These are phyloP conservation scores for Aspergillus melleus DNA, from an alignment of 2,329 filamentous ascomycete genomes.

Conservation along the genomic window DNA sequence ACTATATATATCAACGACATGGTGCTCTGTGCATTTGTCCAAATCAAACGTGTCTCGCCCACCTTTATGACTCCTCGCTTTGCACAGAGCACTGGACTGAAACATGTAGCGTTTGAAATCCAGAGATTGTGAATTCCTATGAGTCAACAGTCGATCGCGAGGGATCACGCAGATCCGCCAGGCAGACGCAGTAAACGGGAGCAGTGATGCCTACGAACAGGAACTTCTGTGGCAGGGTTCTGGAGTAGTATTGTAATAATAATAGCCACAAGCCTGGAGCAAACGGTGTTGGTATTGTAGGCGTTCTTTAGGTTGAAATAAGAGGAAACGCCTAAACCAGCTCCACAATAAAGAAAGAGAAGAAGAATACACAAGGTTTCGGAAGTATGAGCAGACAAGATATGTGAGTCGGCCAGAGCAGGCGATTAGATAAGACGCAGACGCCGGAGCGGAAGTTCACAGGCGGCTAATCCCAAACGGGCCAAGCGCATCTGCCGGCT, in stretches of 20 bases:
- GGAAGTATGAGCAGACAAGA: no score
- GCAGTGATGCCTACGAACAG: neutral
- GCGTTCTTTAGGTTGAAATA: no score
- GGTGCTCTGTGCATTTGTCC: neutral
- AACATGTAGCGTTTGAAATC: neutral
- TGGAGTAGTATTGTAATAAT: no score
- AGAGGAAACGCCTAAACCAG: no score
- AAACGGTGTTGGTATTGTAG: no score
- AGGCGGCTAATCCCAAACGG: constrained; percentile 27
- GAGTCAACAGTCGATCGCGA: neutral
- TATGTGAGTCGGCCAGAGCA: no score
- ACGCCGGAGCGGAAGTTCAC: constrained; percentile 14
- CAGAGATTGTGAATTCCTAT: neutral
- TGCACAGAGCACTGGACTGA: neutral
- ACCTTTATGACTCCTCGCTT: constrained; percentile 1
- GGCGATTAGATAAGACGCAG: constrained; percentile 34
- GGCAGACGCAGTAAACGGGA: neutral
- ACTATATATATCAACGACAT: neutral
- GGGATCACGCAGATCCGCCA: neutral
- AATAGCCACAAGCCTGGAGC: no score
- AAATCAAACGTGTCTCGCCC: constrained; percentile 2
- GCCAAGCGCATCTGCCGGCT: constrained; percentile 32
- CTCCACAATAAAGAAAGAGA: neutral
- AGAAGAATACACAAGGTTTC: neutral
- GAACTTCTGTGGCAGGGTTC: no score